A percentile compares a stretch with the other conserved stretches of the same genome.
Evolutionary conservation across 139 green algal species (phyloP).

Genomic region (Nannochloris sp.): DNA sequence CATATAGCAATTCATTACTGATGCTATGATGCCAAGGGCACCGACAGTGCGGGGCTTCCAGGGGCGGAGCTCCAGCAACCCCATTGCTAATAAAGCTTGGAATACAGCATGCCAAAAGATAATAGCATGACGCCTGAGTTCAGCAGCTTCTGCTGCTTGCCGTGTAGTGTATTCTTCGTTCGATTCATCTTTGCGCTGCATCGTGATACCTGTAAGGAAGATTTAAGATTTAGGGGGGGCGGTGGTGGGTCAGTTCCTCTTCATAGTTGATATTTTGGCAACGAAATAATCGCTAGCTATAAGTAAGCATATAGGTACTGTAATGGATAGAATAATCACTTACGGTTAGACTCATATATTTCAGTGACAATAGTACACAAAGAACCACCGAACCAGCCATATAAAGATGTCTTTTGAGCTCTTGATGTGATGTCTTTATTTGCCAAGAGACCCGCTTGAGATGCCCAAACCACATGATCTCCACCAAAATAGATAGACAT

Average conservation of each 20-base stretch:
- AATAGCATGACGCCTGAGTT: constrained; percentile 55
- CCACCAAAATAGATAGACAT: constrained; percentile 92
- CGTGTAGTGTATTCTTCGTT: constrained; percentile 52
- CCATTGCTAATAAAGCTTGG: constrained; percentile 62
- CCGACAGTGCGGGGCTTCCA: constrained; percentile 75
- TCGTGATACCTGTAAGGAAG: no score
- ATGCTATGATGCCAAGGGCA: constrained; percentile 61
- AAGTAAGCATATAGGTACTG: no score
- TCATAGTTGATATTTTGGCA: no score
- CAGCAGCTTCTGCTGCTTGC: constrained; percentile 38
- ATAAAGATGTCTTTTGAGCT: constrained; percentile 62
- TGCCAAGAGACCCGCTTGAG: constrained; percentile 68
- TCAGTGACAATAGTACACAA: constrained; percentile 40
- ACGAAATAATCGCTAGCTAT: no score
- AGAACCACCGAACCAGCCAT: constrained; percentile 45
- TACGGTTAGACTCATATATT: constrained; percentile 28
- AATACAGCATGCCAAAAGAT: constrained; percentile 60
- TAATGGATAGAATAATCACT: no score
- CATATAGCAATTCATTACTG: constrained; percentile 87
- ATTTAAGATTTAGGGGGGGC: no score
- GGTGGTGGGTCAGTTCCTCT: no score
- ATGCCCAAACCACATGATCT: constrained; percentile 89
- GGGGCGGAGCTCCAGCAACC: constrained; percentile 54
- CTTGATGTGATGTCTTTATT: constrained; percentile 59
- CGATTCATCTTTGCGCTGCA: constrained; percentile 29